Base-by-base conservation (phyloP, 768 basidiomycete species). In the Mycena kentingensis region DNA sequence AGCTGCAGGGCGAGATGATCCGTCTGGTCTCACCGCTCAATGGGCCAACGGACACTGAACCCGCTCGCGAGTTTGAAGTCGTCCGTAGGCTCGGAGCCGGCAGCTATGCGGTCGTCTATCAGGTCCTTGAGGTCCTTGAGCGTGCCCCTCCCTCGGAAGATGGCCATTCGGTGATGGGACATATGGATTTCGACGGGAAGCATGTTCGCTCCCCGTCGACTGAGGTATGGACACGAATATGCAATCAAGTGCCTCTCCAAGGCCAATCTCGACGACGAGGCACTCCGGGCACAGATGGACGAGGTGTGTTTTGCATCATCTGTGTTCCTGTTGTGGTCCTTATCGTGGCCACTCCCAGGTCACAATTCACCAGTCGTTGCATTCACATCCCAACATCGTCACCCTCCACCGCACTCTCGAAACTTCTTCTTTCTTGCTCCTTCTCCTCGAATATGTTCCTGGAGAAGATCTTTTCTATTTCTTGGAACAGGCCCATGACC, bases 381-480 rank as follows among this genome's bases (percentile, higher is more conserved):
- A 84, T 41, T 74, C 83, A 1, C 97, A 98, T 66, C 82, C 89
- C 46, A 95, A 97, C 73, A 95, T 99, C 59, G 97, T 96, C 61
- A 93, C 95, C 24, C 83, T 98, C 25, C 86, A 96, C 69, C 87
- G 88, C 61, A 96, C 97, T 1, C 80, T 96, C 62, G 93, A 99
- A 72, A 98, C 94, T 3, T 78, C 84, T 49, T 87, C 92, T 26
- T 97, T 91, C 70, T 77, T 99, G 6, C 85, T 98, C 59, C 85
- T 99, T 60, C 77, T 99, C 39, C 78, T 99, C 60, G 96, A 99
- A 75, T 93, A 88, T 67, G 95, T 97, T 57, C 94, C 94, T 15
- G 96, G 96, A 45, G 91, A 97, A 71, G 96, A 99, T 70, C 77
- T 98, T 59, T 99, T 94, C 71, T 99, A 94, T 74, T 99, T 98